Percentiles rank a stretch among this genome's conserved stretches.
These are phyloP conservation scores for Saksenaea vasiformis DNA, from an alignment of 371 early-diverging fungal genomes.

Conservation along the genomic window DNA sequence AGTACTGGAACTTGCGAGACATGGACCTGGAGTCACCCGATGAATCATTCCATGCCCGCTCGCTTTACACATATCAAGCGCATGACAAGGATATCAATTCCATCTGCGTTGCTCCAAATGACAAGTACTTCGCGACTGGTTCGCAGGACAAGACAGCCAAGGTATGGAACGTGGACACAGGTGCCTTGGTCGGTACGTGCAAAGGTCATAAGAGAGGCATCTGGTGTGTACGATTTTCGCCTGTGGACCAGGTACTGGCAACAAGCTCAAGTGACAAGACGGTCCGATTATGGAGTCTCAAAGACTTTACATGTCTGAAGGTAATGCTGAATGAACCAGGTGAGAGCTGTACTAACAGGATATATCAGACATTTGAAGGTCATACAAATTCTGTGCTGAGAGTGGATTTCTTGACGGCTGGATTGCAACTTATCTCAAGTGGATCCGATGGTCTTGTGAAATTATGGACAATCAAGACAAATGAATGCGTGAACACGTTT, in stretches of 20 bases:
- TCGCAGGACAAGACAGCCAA: slow-evolving; percentile 98
- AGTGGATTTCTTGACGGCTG: slow-evolving; percentile 81
- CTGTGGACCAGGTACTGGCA: slow-evolving; percentile 88
- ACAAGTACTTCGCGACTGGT: slow-evolving; percentile 91
- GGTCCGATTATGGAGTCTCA: slow-evolving; percentile 90
- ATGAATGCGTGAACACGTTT: slow-evolving; percentile 86
- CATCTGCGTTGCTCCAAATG: slow-evolving; percentile 90
- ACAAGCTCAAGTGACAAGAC: slow-evolving; percentile 94
- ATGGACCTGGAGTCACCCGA: slow-evolving; percentile 45
- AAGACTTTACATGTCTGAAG: slow-evolving; percentile 86
- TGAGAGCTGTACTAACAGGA: not conserved
- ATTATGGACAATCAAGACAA: slow-evolving; percentile 91
- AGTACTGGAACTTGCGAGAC: slow-evolving; percentile 83
- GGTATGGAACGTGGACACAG: slow-evolving; percentile 89
- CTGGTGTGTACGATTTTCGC: slow-evolving; percentile 91
- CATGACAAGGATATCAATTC: slow-evolving; percentile 99
- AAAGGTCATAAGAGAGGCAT: slow-evolving; percentile 96
- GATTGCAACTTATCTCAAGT: slow-evolving; percentile 84
- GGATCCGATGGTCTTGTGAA: slow-evolving; percentile 95
- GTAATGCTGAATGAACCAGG: slow-evolving; percentile 21
- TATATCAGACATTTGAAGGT: slow-evolving; percentile 86
- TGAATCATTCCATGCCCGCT: slow-evolving; percentile 54
- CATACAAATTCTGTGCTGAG: slow-evolving; percentile 93
- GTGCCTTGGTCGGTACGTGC: slow-evolving; percentile 79
- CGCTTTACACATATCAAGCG: slow-evolving; percentile 87